Evolutionary conservation across 2,329 filamentous ascomycete genomes (phyloP).

Genomic region (Scytalidium sp.): DNA sequence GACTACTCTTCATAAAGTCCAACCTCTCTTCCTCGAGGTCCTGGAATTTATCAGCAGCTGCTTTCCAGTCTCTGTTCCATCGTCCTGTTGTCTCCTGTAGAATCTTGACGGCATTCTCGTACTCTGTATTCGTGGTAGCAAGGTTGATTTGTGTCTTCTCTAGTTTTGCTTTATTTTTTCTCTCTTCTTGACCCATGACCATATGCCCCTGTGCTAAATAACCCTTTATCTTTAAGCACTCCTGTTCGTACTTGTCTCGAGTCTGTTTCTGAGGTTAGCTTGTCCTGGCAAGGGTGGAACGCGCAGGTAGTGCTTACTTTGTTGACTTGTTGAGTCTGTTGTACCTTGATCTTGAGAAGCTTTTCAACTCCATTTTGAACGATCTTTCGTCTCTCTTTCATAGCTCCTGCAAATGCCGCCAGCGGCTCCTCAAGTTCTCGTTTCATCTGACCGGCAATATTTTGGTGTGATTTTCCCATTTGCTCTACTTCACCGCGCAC

Average conservation of each 20-base stretch:
- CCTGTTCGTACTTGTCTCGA: slow-evolving; percentile 92
- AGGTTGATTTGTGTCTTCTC: slow-evolving; percentile 98
- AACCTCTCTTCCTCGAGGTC: slow-evolving; percentile 96
- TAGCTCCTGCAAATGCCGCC: slow-evolving; percentile 84
- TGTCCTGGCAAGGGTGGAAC: slow-evolving; percentile 5
- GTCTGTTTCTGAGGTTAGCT: slow-evolving; percentile 49
- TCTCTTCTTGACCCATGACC: slow-evolving; percentile 99
- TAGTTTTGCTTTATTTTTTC: slow-evolving; percentile 97
- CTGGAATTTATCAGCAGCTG: slow-evolving; percentile 97
- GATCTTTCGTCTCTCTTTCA: slow-evolving; percentile 97
- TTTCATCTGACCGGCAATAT: slow-evolving; percentile 91
- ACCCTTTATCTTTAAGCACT: slow-evolving; percentile 96
- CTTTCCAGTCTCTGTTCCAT: slow-evolving; percentile 99
- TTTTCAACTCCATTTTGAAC: slow-evolving; percentile 93
- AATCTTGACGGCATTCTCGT: slow-evolving; percentile 87
- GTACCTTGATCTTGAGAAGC: slow-evolving; percentile 85
- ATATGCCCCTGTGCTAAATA: slow-evolving; percentile 98
- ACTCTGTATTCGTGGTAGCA: slow-evolving; percentile 86
- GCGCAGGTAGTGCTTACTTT: slow-evolving; percentile 57
- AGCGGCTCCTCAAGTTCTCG: slow-evolving; percentile 92
- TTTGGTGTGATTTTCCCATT: slow-evolving; percentile 91
- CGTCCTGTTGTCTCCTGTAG: slow-evolving; percentile 91
- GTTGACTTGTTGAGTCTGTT: slow-evolving; percentile 87
- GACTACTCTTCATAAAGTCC: slow-evolving; percentile 94
- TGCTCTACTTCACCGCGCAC: slow-evolving; percentile 85